A percentile compares a stretch with the other conserved stretches of the same genome.
Evolutionary conservation across 805 yeast species (phyloP).

Genomic region (Wickerhamiella siamensis): DNA sequence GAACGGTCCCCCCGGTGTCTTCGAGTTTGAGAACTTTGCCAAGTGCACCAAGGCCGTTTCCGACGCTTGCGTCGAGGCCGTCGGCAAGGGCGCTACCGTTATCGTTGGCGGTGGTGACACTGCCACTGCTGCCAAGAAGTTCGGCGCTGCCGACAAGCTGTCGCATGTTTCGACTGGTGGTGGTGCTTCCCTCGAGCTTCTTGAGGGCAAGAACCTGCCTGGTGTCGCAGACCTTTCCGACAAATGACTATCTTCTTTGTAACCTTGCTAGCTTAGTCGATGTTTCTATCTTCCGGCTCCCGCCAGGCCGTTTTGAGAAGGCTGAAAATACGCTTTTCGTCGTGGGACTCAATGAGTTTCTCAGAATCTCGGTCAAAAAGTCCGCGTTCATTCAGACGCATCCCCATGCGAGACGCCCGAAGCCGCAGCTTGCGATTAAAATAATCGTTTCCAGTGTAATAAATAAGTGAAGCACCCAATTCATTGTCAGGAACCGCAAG

Average conservation of each 20-base stretch:
- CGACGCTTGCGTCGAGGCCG: constrained; percentile 76
- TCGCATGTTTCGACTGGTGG: constrained; percentile 99
- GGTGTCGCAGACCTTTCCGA: constrained; percentile 89
- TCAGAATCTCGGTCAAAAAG: constrained; percentile 22
- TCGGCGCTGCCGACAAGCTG: constrained; percentile 88
- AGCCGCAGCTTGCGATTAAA: constrained; percentile 36
- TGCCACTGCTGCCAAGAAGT: constrained; percentile 96
- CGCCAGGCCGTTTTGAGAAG: constrained; percentile 28
- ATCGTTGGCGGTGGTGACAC: constrained; percentile 99
- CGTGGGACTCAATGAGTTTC: constrained; percentile 30
- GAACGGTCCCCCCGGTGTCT: constrained; percentile 99
- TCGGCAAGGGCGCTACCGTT: constrained; percentile 83
- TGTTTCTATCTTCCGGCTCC: constrained; percentile 25
- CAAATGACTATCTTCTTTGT: constrained; percentile 29
- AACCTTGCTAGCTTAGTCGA: neutral
- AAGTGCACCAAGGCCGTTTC: constrained; percentile 82
- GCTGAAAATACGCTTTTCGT: constrained; percentile 34
- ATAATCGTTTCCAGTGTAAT: constrained; percentile 41
- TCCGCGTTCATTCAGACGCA: constrained; percentile 32
- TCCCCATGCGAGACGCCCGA: constrained; percentile 30
- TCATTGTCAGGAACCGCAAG: constrained; percentile 33
- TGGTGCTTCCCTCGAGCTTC: constrained; percentile 97
- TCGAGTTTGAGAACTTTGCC: constrained; percentile 88
- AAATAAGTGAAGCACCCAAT: constrained; percentile 35
- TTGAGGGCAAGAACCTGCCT: constrained; percentile 97